Conservation (phyloP, 2,329 filamentous ascomycete genomes). For the Cytospora piceae region DNA sequence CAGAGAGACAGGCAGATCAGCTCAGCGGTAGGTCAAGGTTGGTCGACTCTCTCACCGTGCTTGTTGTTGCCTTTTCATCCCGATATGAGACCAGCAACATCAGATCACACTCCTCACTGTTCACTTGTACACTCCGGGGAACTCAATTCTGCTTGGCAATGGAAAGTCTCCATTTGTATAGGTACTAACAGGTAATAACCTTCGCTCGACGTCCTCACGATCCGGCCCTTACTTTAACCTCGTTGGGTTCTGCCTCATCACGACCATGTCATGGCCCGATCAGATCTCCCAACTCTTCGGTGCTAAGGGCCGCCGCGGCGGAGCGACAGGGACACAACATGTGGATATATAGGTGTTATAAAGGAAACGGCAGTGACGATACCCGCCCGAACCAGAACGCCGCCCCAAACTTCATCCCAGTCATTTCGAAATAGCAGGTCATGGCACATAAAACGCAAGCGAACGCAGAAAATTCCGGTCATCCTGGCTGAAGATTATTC, state of each 20-base stretch:
- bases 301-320: slow-evolving; percentile 66
- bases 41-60: not conserved
- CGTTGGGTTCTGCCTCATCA: slow-evolving; percentile 53
- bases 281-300: slow-evolving; percentile 65
- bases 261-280: slow-evolving; percentile 30
- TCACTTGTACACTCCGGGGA: slow-evolving; percentile 2
- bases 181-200: slow-evolving; percentile 39
- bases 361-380: slow-evolving; percentile 44
- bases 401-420: slow-evolving; percentile 33
- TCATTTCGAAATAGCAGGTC: slow-evolving; percentile 25
- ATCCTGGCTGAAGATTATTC: slow-evolving; percentile 56
- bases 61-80: not conserved
- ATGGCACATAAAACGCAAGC: slow-evolving; percentile 30
- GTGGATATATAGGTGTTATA: slow-evolving; percentile 51
- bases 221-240: slow-evolving; percentile 73
- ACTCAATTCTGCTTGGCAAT: slow-evolving; percentile 34
- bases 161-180: slow-evolving; percentile 39
- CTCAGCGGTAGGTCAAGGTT: not conserved
- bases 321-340: slow-evolving; percentile 62
- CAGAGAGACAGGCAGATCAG: not conserved
- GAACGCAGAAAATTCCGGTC: slow-evolving; percentile 22
- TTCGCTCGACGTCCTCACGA: slow-evolving; percentile 64
- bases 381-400: slow-evolving; percentile 23
- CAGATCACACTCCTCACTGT: not conserved
- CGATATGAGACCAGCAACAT: not conserved